Conservation (phyloP, 2,329 filamentous ascomycete species). For the Aspergillus versicolor region DNA sequence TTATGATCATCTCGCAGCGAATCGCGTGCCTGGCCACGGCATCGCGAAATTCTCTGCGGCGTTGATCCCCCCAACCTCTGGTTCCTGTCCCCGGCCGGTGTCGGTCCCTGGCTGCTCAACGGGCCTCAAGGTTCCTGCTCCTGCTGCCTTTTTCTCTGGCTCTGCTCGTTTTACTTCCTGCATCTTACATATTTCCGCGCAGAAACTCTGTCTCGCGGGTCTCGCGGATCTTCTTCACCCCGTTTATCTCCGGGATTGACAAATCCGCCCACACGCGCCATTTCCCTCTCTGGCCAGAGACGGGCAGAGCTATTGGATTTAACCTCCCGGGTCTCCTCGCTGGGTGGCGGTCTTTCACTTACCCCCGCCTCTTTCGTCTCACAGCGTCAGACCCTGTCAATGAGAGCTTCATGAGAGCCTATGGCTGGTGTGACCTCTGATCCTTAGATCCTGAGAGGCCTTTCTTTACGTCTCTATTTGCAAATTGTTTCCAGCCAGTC, state of each 20-base stretch:
- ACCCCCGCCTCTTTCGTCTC: neutral
- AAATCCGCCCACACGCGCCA: neutral
- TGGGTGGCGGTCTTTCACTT: neutral
- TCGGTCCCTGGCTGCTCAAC: neutral
- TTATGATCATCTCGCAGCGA: neutral
- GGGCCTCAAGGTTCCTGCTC: neutral
- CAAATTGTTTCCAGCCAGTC: too few relatives aligned
- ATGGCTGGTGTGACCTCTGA: neutral
- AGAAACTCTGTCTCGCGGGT: neutral
- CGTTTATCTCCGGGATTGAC: conserved; percentile 1
- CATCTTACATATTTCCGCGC: conserved; percentile 8
- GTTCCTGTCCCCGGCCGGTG: neutral
- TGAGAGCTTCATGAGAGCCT: neutral
- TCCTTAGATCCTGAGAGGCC: neutral
- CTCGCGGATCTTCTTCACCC: neutral
- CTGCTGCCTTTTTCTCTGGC: neutral
- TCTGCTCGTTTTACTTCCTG: neutral
- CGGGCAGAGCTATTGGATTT: conserved; percentile 8
- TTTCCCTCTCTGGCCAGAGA: neutral
- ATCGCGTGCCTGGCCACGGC: neutral
- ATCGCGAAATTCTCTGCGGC: neutral
- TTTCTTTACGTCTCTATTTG: neutral
- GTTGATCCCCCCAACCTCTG: neutral
- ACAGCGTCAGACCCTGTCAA: conserved; percentile 2
- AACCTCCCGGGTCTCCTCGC: conserved; percentile 2